Percentiles rank a stretch among this genome's conserved stretches.
Conservation (phyloP, 495 filamentous ascomycete genomes). For the Penicillium argentinense region DNA sequence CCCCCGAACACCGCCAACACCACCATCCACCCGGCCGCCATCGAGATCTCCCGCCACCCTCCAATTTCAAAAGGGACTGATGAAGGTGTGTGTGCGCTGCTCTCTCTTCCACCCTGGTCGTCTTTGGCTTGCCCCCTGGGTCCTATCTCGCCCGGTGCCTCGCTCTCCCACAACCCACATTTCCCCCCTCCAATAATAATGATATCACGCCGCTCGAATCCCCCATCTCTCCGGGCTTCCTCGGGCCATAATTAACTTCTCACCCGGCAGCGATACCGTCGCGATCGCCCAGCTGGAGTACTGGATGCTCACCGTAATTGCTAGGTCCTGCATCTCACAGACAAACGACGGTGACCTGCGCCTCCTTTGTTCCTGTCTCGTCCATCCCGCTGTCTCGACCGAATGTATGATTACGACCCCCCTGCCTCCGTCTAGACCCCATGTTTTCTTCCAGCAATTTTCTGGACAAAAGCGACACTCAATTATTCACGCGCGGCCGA, state of each 20-base stretch:
- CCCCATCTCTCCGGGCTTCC: slow-evolving; percentile 8
- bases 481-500: slow-evolving; percentile 38
- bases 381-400: slow-evolving; percentile 23
- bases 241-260: slow-evolving; percentile 15
- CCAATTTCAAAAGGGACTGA: slow-evolving; percentile 30
- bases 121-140: background rate
- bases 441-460: slow-evolving; percentile 46
- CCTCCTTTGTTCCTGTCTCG: slow-evolving; percentile 26
- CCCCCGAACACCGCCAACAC: slow-evolving; percentile 1
- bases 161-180: slow-evolving; percentile 10
- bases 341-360: slow-evolving; percentile 32
- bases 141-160: slow-evolving; percentile 5
- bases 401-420: slow-evolving; percentile 26
- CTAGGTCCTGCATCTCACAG: slow-evolving; percentile 22
- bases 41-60: slow-evolving; percentile 2
- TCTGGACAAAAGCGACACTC: slow-evolving; percentile 35
- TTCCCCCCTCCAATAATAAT: slow-evolving; percentile 29
- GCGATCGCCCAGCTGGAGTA: slow-evolving; percentile 16
- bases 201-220: slow-evolving; percentile 21
- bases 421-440: slow-evolving; percentile 37
- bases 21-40: slow-evolving; percentile 1
- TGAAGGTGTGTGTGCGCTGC: slow-evolving; percentile 27
- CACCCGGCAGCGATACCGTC: slow-evolving; percentile 16
- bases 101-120: slow-evolving; percentile 4
- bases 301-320: slow-evolving; percentile 20